A percentile compares a stretch with the other conserved stretches of the same genome.
These are phyloP conservation scores for Cladochytrium tenue DNA, from an alignment of 371 early-diverging fungal species.

Conservation along the genomic window DNA sequence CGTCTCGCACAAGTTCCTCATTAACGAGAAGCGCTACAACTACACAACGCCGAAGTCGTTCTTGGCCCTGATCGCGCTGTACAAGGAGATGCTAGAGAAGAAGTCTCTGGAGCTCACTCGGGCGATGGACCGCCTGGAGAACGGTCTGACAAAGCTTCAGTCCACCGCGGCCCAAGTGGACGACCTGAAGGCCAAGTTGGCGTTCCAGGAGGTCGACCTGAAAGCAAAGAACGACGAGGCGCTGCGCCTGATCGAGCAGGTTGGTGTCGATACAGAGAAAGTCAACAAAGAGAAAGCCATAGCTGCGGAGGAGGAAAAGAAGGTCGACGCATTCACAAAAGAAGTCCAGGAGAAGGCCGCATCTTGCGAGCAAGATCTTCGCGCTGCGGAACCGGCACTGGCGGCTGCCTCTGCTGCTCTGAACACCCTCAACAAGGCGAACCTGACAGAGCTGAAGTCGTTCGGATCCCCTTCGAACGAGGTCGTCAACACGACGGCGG, in stretches of 20 bases:
- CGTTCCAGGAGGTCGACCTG: slow-evolving; percentile 64
- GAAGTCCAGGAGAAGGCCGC: slow-evolving; percentile 59
- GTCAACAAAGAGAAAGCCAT: slow-evolving; percentile 69
- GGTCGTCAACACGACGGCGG: slow-evolving; percentile 54
- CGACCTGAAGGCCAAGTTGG: slow-evolving; percentile 63
- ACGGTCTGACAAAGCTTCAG: slow-evolving; percentile 64
- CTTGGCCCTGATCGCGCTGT: slow-evolving; percentile 57
- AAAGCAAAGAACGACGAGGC: slow-evolving; percentile 67
- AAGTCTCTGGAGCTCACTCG: slow-evolving; percentile 53
- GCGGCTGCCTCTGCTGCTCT: slow-evolving; percentile 59
- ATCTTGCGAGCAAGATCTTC: slow-evolving; percentile 55
- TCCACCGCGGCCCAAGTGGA: slow-evolving; percentile 63
- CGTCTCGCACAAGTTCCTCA: slow-evolving; percentile 57
- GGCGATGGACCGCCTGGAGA: slow-evolving; percentile 65
- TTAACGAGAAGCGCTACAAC: slow-evolving; percentile 65
- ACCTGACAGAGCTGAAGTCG: slow-evolving; percentile 67
- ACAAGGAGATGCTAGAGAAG: slow-evolving; percentile 64
- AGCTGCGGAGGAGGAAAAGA: slow-evolving; percentile 65
- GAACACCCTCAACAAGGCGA: slow-evolving; percentile 65
- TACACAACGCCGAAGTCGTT: slow-evolving; percentile 69
- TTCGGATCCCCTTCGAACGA: slow-evolving; percentile 66
- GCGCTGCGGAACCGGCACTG: slow-evolving; percentile 65
- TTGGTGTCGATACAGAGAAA: slow-evolving; percentile 63
- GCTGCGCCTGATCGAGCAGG: slow-evolving; percentile 57
- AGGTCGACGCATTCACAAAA: slow-evolving; percentile 60